Base-by-base conservation (phyloP, 169 alveolate genomes). In the Blepharisma undulans region DNA sequence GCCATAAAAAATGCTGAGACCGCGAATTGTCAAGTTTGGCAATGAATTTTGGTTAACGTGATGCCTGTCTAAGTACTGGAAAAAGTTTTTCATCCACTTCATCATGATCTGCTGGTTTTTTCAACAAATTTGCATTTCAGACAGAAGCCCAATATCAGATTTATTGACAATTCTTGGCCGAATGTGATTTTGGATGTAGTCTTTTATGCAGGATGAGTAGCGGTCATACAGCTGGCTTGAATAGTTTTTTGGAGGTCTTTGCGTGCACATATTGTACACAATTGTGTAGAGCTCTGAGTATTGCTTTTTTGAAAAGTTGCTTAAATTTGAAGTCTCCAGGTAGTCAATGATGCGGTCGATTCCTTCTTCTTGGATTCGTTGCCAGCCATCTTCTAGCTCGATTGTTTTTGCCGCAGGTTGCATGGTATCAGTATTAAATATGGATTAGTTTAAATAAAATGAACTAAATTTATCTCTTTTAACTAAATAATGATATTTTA, bases 61-160 rank as follows among this genome's bases (percentile, higher is more conserved):
- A 60, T 80, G 92, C 33, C 94, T 74, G 77, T 94, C 96, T 4
- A 94, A 89, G 88, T 94, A 94, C 76, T 93, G 88, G 76, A 92
- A 94, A 85, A 93, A 90, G 76, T 90, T 71, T 66, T 82, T 84
- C 93, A 94, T 88, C 95, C 96, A 94, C 27, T 89, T 78, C n/a
- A 91, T 89, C 93, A 94, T 89, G 0, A 90, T 84, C 60, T 88
- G 76, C 72, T 94, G 94, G 25, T 92, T 71, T 2, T 72, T 80
- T 94, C 96, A 94, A 36, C 76, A 22, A 22, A 30, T 25, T 27
- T 36, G 22, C 2, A 86, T 19, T 18, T 27, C n/a, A 25, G 27
- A 66, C 27, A 86, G 10, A 6, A 86, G 72, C 8, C 30, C 36
- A 18, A 71, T 19, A 21, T 30, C 80, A 59, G 66, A 71, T n/a